Evolutionary conservation across 768 basidiomycete species (phyloP).

Genomic region (Suillus luteus): DNA sequence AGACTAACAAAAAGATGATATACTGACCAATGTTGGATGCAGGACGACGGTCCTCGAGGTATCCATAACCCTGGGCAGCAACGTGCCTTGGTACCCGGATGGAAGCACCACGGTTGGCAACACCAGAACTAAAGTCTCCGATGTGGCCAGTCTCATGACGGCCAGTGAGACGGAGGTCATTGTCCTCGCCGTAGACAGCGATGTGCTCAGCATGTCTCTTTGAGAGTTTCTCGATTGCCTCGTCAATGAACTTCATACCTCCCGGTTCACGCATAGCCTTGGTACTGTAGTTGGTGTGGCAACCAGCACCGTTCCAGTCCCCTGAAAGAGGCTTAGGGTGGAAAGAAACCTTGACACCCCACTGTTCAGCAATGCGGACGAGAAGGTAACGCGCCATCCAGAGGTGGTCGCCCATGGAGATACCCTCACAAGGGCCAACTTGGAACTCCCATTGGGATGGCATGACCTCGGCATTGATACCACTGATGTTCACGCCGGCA

Average conservation of each 20-base stretch:
- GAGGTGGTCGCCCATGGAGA: conserved; percentile 98
- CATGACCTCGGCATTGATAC: conserved; percentile 99
- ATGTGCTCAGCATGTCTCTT: conserved; percentile 95
- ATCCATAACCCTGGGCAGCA: conserved; percentile 89
- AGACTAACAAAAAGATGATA: conserved; percentile 11
- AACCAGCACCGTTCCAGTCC: conserved; percentile 99
- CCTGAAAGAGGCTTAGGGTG: conserved; percentile 97
- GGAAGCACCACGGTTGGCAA: conserved; percentile 96
- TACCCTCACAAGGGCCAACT: conserved; percentile 97
- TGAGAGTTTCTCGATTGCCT: conserved; percentile 89
- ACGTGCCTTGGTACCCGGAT: conserved; percentile 96
- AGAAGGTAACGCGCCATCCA: conserved; percentile 99
- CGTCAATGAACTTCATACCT: conserved; percentile 91
- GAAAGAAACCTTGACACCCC: conserved; percentile 97
- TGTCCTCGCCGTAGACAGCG: conserved; percentile 97
- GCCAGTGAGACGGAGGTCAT: conserved; percentile 93
- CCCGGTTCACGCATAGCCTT: conserved; percentile 91
- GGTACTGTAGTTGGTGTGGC: conserved; percentile 98
- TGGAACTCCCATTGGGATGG: conserved; percentile 99
- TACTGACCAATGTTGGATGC: conserved; percentile 95
- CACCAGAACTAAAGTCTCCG: conserved; percentile 86
- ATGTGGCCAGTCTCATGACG: conserved; percentile 98
- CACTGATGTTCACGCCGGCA: conserved; percentile 94
- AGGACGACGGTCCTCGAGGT: conserved; percentile 95
- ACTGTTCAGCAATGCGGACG: conserved; percentile 94